Evolutionary conservation across 2,329 filamentous ascomycete species (phyloP).

Genomic region (Decorospora gaudefroyi): DNA sequence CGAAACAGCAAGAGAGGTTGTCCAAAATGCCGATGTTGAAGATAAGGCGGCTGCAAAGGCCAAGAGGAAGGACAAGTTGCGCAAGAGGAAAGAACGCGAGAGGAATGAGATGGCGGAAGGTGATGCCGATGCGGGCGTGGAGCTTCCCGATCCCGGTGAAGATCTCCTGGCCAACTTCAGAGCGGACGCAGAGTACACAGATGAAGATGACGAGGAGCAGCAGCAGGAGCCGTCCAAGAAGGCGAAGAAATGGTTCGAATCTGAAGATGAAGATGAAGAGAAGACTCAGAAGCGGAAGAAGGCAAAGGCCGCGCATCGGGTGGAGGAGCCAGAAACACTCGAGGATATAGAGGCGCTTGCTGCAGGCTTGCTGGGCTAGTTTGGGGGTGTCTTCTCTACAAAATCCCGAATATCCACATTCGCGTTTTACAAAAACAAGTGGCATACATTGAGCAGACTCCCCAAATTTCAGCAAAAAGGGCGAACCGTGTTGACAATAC

Average conservation of each 20-base stretch:
- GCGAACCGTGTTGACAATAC: too few relatives aligned
- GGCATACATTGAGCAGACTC: too few relatives aligned
- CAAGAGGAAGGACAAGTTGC: conserved; percentile 75
- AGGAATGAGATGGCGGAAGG: conserved; percentile 51
- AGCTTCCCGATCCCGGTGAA: conserved; percentile 40
- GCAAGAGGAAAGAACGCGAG: conserved; percentile 72
- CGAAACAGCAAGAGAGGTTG: conserved; percentile 71
- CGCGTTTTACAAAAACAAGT: too few relatives aligned
- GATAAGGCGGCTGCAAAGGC: conserved; percentile 82
- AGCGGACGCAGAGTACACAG: conserved; percentile 48
- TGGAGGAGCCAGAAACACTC: conserved; percentile 74
- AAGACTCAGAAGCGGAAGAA: conserved; percentile 51
- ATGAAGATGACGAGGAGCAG: conserved; percentile 50
- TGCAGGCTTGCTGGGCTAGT: conserved; percentile 64
- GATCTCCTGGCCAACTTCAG: conserved; percentile 52
- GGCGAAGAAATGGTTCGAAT: conserved; percentile 79
- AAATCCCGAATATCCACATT: too few relatives aligned
- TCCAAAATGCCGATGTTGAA: conserved; percentile 73
- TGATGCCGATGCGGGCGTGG: conserved; percentile 26
- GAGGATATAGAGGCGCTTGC: conserved; percentile 80
- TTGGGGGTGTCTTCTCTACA: too few relatives aligned
- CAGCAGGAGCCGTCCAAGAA: conserved; percentile 61
- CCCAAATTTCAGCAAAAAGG: too few relatives aligned
- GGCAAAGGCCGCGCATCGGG: conserved; percentile 60
- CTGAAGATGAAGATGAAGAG: conserved; percentile 62